Base-by-base conservation (phyloP, 1,284 basidiomycete genomes). In the Termitomyces sp. region DNA sequence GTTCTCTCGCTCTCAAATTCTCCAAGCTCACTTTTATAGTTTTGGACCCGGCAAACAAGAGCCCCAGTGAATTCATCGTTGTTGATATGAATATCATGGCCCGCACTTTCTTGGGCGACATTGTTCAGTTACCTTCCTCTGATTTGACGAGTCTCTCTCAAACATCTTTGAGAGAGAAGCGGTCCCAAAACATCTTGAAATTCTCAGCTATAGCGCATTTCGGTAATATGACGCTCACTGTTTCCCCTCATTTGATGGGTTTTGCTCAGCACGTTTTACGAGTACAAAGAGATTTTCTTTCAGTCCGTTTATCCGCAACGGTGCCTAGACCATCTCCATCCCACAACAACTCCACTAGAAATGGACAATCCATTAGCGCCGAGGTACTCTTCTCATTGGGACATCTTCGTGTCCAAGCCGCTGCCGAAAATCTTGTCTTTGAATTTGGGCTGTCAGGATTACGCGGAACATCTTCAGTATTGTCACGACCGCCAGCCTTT, bases 261-360 rank as follows among this genome's bases (percentile, higher is more conserved):
- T 86, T 89, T 59, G 74, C 78, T 5, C 83, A 82, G 63, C 72
- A 79, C 54, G 60, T 78, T 31, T 68, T 88, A 16, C 80, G 80
- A 18, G 73, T 81, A 16, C 72, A 70, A 37, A 71, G 72, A 55
- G 65, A 68, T 35, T 46, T 53, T 49, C 56, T 33, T 49, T 52
- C 44, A 26, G 51, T 46, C 14, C 38, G 30, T 19, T 49, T 38
- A 5, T 19, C 39, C 38, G 24, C 46, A 16, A 39, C 34, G 3
- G 19, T 38, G 16, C 33, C 34, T 24, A 43, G 38, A 18, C 16
- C 30, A 13, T 41, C 47, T 18, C 39, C 46, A 35, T 44, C 40
- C 3, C 11, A 31, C 14, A 39, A 9, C 19, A 49, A 44, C 28
- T 8, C 30, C 16, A 6, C 45, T 14, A 39, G 34, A 11, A 40